phyloP scores from a whole-genome alignment of 371 early-diverging fungal species.

The Syncephalastrum racemosum region DNA sequence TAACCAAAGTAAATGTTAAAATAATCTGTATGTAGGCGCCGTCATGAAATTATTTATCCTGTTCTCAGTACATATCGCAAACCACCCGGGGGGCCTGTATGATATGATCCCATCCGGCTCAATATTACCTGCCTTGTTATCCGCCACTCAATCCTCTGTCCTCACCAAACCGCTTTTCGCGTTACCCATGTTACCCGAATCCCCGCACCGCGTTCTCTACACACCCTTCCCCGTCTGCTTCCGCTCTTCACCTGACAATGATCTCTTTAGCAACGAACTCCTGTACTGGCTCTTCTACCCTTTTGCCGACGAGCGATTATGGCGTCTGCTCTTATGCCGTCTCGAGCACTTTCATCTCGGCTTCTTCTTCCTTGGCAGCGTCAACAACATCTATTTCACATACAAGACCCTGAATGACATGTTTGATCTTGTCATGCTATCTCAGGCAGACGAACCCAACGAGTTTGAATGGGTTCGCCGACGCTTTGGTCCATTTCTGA shows the following conservation, averaged over 20 bases:
- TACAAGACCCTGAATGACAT: constrained; percentile 57
- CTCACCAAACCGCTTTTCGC: constrained; percentile 5
- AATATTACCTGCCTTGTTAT: constrained; percentile 9
- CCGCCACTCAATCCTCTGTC: constrained; percentile 10
- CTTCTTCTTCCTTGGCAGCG: constrained; percentile 60
- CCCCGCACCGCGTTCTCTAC: constrained; percentile 24
- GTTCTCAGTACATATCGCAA: constrained; percentile 37
- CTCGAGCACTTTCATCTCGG: constrained; percentile 62
- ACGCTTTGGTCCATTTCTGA: constrained; percentile 22
- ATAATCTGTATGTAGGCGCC: constrained; percentile 25
- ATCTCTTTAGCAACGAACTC: constrained; percentile 23
- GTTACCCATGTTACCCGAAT: constrained; percentile 1
- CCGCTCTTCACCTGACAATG: constrained; percentile 7
- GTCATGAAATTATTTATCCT: constrained; percentile 56
- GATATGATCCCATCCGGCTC: constrained; percentile 18
- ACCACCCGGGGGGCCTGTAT: constrained; percentile 19
- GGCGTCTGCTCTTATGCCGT: constrained; percentile 52
- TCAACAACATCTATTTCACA: constrained; percentile 58
- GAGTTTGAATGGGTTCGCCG: constrained; percentile 16
- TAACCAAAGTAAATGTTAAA: constrained; percentile 10
- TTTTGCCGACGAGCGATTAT: constrained; percentile 51
- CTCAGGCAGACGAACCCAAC: not conserved
- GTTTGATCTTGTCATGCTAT: constrained; percentile 50
- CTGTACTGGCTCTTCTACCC: constrained; percentile 48
- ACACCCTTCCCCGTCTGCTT: constrained; percentile 46